Conservation (phyloP, 179 eudicot species). For the Pouteria campechiana region DNA sequence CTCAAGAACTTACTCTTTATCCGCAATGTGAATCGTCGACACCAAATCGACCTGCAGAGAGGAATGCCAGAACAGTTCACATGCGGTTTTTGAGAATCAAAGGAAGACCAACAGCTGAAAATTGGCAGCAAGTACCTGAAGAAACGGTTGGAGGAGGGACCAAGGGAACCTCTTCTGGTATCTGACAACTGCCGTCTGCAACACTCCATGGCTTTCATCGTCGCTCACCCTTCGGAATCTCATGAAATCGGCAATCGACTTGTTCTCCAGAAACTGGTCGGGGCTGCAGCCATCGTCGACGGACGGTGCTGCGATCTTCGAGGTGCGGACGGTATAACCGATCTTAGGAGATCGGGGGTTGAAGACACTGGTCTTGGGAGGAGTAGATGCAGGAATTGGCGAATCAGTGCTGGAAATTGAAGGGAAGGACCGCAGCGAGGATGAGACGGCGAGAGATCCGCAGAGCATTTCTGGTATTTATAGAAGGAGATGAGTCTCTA, state of each 20-base stretch:
- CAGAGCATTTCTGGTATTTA: conserved; percentile 22
- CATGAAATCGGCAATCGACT: conserved; percentile 84
- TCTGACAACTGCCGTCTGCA: conserved; percentile 82
- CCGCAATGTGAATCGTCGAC: conserved; percentile 94
- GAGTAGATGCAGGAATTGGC: conserved; percentile 8
- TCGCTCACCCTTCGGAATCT: conserved; percentile 38
- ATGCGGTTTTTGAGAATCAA: not conserved
- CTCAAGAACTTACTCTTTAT: conserved; percentile 53
- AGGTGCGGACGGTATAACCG: conserved; percentile 1
- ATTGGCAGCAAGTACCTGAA: conserved; percentile 25
- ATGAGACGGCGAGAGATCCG: conserved; percentile 27
- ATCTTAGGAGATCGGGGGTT: conserved; percentile 2
- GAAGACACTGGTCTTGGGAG: conserved; percentile 3
- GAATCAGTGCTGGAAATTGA: conserved; percentile 11
- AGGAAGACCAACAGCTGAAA: not conserved
- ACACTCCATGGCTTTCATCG: conserved; percentile 25
- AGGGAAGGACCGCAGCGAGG: conserved; percentile 11
- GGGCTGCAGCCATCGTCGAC: conserved; percentile 23
- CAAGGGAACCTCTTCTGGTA: conserved; percentile 89
- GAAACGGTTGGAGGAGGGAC: conserved; percentile 81
- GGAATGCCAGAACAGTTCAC: not conserved
- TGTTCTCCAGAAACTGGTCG: conserved; percentile 47
- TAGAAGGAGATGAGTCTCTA: no score
- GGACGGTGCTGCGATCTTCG: conserved; percentile 10
- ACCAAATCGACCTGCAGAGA: conserved; percentile 87